Conservation (phyloP, 257 asterid genomes). For the Petunia secreta region DNA sequence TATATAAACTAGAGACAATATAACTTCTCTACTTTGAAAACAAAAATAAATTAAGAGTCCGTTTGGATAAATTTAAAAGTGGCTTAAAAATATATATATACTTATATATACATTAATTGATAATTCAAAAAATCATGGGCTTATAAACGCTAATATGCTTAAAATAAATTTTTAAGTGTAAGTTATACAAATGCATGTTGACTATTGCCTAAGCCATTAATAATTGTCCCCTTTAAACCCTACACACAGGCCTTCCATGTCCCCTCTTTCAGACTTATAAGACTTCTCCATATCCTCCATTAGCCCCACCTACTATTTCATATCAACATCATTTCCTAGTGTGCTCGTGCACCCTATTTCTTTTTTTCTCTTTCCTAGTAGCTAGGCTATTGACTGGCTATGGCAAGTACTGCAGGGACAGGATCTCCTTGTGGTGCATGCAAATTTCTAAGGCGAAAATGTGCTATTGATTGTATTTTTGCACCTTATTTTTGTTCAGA, state of each 20-base stretch:
- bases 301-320: constrained; percentile 34
- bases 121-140: too few relatives aligned
- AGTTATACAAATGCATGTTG: neutral
- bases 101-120: too few relatives aligned
- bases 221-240: constrained; percentile 61
- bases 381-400: neutral
- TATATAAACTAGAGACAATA: too few relatives aligned
- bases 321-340: constrained; percentile 18
- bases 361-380: neutral
- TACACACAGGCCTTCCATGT: constrained; percentile 65
- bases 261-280: constrained; percentile 33
- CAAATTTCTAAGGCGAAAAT: constrained; percentile 86
- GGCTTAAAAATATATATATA: too few relatives aligned
- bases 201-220: constrained; percentile 22
- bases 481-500: constrained; percentile 88
- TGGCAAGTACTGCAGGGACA: constrained; percentile 48
- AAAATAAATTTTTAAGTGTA: neutral
- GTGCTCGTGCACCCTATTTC: constrained; percentile 23
- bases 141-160: too few relatives aligned
- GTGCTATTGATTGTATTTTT: constrained; percentile 74
- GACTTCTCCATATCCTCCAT: constrained; percentile 32
- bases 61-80: too few relatives aligned
- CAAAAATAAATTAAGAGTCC: too few relatives aligned
- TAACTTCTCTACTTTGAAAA: too few relatives aligned
- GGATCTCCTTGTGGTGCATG: constrained; percentile 98